Evolutionary conservation across 148 eudicot genomes (phyloP), one percentile per base, ranked within the genome.

Genomic region (Spergularia bocconei): DNA sequence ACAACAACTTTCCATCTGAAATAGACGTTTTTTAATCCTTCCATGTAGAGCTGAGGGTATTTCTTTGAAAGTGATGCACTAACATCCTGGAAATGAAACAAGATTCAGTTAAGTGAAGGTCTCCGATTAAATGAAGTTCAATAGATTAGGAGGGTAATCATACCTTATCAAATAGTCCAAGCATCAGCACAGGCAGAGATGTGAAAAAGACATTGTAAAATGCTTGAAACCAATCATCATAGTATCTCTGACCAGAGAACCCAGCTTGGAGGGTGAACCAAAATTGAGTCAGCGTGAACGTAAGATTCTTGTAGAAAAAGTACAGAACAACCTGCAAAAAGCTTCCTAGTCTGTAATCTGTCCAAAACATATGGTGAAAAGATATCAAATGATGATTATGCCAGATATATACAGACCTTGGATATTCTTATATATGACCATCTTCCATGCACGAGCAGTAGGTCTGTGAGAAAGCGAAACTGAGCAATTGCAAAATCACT

Each of bases 401-500:
- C 29, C 76, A 16, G 65, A 61, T 38, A 51, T 20, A 50, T 72
- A 72, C 68, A 71, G 77, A 92, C 98, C 97, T 94, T 94, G 93
- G 93, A 91, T 78, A 94, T 83, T 81, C 98, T 88, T 62, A 88
- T 86, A 86, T 94, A 94, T n/a, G 97, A 91, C 98, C 97, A 94
- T 62, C 98, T 87, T 53, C 98, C 98, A 85, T 94, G 98, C 62
- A 94, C 97, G 76, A 94, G 98, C 61, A 94, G 91, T 77, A 94
- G 84, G 75, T 94, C 98, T 17, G 97, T 92, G 23, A 94, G 88
- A 81, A 91, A 94, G 25, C 97, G 93, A 70, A 94, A 94, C 84
- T 94, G 98, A 59, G 96, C 98, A 77, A 94, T 94, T 75, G 98
- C 98, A 77, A 94, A 94, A 85, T 94, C 98, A 79, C 97, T 92